Base-by-base conservation (phyloP, 495 filamentous ascomycete species). In the Aspergillus ellipticus region DNA sequence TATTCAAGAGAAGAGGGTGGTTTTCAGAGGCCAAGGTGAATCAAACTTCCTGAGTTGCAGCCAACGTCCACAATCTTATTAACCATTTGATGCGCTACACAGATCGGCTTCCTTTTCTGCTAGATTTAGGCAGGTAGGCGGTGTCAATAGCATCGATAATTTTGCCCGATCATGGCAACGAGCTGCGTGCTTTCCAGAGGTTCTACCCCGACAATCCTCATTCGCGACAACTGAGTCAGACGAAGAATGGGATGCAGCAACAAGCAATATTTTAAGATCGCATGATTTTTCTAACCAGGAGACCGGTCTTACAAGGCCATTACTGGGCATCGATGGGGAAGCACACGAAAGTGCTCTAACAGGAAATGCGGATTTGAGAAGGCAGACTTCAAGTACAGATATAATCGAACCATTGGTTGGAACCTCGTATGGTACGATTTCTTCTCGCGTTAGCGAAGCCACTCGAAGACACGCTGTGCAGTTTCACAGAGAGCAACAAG, bases 131-230 rank as follows among this genome's bases (percentile, higher is more conserved):
- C 85, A 95, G 50, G 89, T 86, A 11, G 94, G 94, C 39, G 94
- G 94, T 26, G 87, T 90, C 48, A 98, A 98, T 69, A 94, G 89
- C 66, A 85, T 97, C 61, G 86, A 95, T 60, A 96, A 92, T 63
- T 98, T 98, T 67, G 89, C 94, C 46, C 84, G 89, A 43, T 95
- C 89, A 60, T 97, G 93, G 91, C 90, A 90, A 65, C 84, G 94
- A 63, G 94, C 94, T 31, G 92, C 93, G 4, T 85, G 81, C 31
- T 98, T 97, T 75, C 79, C 81, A 22, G 93, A 97, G 66, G 87
- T 96, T 48, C 80, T 91, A 15, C 88, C 90, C 5, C 83, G 85
- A 20, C 83, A 84, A 3, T 82, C 85, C 16, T 85, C 89, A 20
- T 89, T 95, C 61, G 72, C 88, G 28, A 78, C 84, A 42, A 74